Evolutionary conservation across 2,329 filamentous ascomycete genomes (phyloP).

Genomic region (Zasmidium angulare): DNA sequence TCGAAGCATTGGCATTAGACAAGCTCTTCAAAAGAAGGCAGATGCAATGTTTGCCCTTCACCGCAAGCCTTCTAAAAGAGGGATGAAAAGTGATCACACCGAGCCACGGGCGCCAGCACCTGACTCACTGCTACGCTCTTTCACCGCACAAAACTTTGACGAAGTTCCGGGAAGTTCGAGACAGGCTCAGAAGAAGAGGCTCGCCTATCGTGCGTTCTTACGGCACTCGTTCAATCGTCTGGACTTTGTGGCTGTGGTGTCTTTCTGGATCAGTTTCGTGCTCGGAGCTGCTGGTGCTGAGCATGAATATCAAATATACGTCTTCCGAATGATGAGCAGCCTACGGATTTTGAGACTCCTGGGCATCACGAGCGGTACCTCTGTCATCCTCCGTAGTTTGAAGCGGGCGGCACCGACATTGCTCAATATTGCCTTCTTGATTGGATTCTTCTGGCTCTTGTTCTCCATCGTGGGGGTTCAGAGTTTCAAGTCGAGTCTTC

Average conservation of each 20-base stretch:
- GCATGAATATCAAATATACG: constrained; percentile 68
- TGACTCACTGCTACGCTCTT: constrained; percentile 34
- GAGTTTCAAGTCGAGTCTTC: constrained; percentile 67
- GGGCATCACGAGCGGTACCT: constrained; percentile 87
- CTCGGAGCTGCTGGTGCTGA: constrained; percentile 71
- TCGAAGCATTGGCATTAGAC: constrained; percentile 69
- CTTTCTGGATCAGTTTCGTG: constrained; percentile 88
- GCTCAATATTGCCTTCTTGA: constrained; percentile 88
- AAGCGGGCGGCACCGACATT: constrained; percentile 93
- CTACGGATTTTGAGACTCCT: constrained; percentile 89
- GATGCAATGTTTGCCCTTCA: constrained; percentile 79
- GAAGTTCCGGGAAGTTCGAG: constrained; percentile 61
- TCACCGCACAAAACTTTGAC: constrained; percentile 39
- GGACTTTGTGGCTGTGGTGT: constrained; percentile 90
- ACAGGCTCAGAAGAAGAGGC: constrained; percentile 77
- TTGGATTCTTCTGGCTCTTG: constrained; percentile 95
- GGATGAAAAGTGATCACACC: constrained; percentile 29
- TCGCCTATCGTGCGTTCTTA: constrained; percentile 88
- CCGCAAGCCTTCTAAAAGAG: constrained; percentile 65
- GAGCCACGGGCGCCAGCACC: constrained; percentile 24
- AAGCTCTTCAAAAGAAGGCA: constrained; percentile 74
- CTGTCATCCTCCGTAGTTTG: constrained; percentile 88
- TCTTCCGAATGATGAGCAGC: constrained; percentile 96
- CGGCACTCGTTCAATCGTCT: constrained; percentile 94
- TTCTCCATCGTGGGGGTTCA: constrained; percentile 97